phyloP scores from a whole-genome alignment of 1,139 yeast genomes.

The Geotrichum phurueaensis region DNA sequence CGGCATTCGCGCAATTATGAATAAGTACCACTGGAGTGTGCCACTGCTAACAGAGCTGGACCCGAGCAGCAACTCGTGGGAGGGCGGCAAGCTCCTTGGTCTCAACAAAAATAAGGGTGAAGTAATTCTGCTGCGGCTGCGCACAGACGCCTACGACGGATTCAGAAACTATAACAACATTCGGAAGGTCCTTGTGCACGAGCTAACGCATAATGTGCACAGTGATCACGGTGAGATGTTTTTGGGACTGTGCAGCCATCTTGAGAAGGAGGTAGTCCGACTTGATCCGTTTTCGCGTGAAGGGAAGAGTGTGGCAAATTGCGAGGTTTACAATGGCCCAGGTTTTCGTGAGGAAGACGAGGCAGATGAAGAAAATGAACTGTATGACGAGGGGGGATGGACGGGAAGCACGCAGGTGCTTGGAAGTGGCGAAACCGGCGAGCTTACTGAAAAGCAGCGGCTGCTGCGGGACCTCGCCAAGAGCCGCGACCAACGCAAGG shows the following conservation, averaged over 20 bases:
- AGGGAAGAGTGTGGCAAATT: conserved; percentile 20
- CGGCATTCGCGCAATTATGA: conserved; percentile 37
- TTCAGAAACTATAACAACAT: conserved; percentile 36
- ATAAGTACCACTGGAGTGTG: conserved; percentile 34
- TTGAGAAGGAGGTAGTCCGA: conserved; percentile 34
- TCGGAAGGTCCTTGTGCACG: conserved; percentile 38
- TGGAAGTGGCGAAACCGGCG: conserved; percentile 9
- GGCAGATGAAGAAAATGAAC: conserved; percentile 20
- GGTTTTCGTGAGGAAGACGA: conserved; percentile 19
- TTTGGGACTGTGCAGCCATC: conserved; percentile 35
- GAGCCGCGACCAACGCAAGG: conserved; percentile 19
- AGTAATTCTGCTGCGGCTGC: conserved; percentile 35
- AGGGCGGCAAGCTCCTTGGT: conserved; percentile 32
- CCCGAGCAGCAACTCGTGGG: conserved; percentile 36
- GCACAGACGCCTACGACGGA: conserved; percentile 40
- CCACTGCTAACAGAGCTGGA: conserved; percentile 39
- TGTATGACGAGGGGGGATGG: conserved; percentile 31
- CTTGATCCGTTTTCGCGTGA: conserved; percentile 32
- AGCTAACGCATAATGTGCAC: conserved; percentile 38
- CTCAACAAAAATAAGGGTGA: conserved; percentile 37
- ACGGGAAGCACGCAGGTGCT: conserved; percentile 20
- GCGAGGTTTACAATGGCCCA: conserved; percentile 27
- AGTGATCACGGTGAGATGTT: conserved; percentile 36
- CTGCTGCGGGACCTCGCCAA: conserved; percentile 27
- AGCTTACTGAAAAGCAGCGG: conserved; percentile 20